Evolutionary conservation across 768 basidiomycete species (phyloP).

Genomic region (Trametes cubensis): DNA sequence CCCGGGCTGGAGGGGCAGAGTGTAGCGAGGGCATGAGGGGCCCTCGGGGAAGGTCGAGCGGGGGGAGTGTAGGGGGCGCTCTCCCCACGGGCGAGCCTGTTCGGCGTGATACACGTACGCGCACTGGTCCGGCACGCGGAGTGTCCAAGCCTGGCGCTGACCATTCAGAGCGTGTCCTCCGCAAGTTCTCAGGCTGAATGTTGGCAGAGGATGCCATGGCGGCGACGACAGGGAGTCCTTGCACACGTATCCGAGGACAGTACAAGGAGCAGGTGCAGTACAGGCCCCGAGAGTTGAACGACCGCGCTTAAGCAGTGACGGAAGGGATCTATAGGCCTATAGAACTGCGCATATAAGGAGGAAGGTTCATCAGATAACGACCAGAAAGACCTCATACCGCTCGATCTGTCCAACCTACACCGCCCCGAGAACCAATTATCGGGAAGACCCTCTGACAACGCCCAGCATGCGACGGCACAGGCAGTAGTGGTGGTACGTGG

Average conservation of each 20-base stretch:
- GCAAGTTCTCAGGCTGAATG: neutral
- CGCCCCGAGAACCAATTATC: neutral
- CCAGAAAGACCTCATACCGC: constrained; percentile 3
- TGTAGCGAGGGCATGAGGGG: neutral
- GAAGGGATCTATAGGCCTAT: neutral
- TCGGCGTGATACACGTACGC: constrained; percentile 8
- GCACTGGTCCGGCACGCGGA: neutral
- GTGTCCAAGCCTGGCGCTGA: neutral
- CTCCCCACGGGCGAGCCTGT: neutral
- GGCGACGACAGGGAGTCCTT: neutral
- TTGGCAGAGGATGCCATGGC: neutral
- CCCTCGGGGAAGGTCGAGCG: constrained; percentile 6
- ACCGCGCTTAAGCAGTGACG: constrained; percentile 1
- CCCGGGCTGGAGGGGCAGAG: neutral
- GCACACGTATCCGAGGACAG: neutral
- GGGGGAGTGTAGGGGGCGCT: neutral
- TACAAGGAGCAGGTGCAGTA: neutral
- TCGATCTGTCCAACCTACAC: neutral
- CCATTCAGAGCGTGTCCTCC: constrained; percentile 15
- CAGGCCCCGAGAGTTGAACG: neutral
- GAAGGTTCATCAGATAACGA: constrained; percentile 20
- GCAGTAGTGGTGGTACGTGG: neutral
- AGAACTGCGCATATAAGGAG: neutral
- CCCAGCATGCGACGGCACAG: neutral
- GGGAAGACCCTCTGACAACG: neutral